Evolutionary conservation across 2,329 filamentous ascomycete species (phyloP), one percentile per base, ranked within the genome.

Genomic region (Penicillium occitanis): DNA sequence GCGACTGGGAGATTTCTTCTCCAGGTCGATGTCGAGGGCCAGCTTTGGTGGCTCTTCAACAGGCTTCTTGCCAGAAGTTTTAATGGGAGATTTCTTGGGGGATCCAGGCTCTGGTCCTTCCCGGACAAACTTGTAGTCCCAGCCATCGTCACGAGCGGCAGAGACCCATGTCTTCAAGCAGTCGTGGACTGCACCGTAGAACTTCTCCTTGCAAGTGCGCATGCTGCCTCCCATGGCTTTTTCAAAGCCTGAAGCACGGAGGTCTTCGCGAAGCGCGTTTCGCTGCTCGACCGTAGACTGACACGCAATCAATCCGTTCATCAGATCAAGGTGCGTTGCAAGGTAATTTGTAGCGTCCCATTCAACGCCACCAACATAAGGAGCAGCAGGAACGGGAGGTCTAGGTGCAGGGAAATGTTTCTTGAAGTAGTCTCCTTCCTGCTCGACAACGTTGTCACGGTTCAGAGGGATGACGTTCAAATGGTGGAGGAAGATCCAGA

Each of bases 271-370:
- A 11, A 98, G 85, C 0, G 80, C 76, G 77, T 97, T 97, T 67
- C 95, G 91, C 66, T 91, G 88, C 28, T 85, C 78, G 1, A 76
- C 72, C 0, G 88, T 89, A 0, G 91, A 90, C 0, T 95, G 86
- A 66, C 90, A 94, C 0, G 94, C 92, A 66, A 98, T 81, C 65
- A 98, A 87, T 35, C 92, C 94, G 74, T 98, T 99, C 72, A 98
- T 81, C 11, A 99, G 88, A 74, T 98, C 95, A 10, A 99, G 85
- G 74, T 99, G 94, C 0, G 91, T 91, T 19, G 94, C 92, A 11
- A 98, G 84, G 76, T 98, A 98, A 78, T 97, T 97, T 10, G 95
- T 98, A 2, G 95, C 95, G 75, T 98, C 95, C 95, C 95, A 98
- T 79, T 99, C 95, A 10, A 98, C 95, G 63, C 95, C 94, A 59